phyloP scores from a whole-genome alignment of 768 basidiomycete species.

The Tephrocybe sp. region DNA sequence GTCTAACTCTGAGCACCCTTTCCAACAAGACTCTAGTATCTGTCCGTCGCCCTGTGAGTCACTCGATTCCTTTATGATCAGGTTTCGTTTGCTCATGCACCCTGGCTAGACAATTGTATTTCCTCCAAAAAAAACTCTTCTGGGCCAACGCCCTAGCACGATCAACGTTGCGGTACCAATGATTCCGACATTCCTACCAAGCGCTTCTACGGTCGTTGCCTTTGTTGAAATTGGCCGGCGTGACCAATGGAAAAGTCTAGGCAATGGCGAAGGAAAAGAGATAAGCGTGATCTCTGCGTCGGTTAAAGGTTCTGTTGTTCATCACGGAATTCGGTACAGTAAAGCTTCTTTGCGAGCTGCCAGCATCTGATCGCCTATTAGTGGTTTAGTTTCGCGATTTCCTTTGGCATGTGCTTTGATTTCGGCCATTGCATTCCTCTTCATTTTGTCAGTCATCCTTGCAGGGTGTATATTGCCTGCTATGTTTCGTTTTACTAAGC shows the following conservation, averaged over 20 bases:
- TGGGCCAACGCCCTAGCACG: slow-evolving; percentile 37
- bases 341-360: neutral
- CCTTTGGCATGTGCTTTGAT: slow-evolving; percentile 54
- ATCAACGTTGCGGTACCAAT: slow-evolving; percentile 54
- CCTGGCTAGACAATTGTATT: slow-evolving; percentile 56
- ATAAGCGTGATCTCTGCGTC: slow-evolving; percentile 62
- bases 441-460: slow-evolving; percentile 43
- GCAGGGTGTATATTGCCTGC: slow-evolving; percentile 52
- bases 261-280: slow-evolving; percentile 70
- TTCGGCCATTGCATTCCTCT: slow-evolving; percentile 43
- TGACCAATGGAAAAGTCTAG: slow-evolving; percentile 71
- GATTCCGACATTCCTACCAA: slow-evolving; percentile 49
- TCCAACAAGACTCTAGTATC: slow-evolving; percentile 62
- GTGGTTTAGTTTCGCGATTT: slow-evolving; percentile 69
- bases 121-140: slow-evolving; percentile 37
- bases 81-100: neutral
- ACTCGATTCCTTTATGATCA: neutral
- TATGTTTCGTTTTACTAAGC: slow-evolving; percentile 24
- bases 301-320: slow-evolving; percentile 59
- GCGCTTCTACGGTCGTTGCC: slow-evolving; percentile 49
- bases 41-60: slow-evolving; percentile 64
- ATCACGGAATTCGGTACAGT: slow-evolving; percentile 64
- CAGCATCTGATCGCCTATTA: slow-evolving; percentile 23
- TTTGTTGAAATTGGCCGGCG: slow-evolving; percentile 68
- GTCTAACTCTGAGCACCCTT: slow-evolving; percentile 53